phyloP scores from a whole-genome alignment of 305 asterid species.

The Fraxinus paxiana region DNA sequence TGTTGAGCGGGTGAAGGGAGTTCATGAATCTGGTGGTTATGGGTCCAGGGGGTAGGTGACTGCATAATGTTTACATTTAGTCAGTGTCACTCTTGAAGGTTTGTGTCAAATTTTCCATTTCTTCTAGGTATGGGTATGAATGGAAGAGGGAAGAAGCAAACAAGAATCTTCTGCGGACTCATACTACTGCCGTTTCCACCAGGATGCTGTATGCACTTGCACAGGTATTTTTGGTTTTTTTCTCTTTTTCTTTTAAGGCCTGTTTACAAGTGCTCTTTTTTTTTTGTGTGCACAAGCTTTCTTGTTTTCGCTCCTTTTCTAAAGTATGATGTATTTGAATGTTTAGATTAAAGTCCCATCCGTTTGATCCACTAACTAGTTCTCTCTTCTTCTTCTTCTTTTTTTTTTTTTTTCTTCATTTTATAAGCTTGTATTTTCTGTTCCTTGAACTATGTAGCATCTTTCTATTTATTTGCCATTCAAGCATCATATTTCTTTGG shows the following conservation, averaged over 20 bases:
- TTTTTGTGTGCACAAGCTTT: background rate
- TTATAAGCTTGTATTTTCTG: background rate
- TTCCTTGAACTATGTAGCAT: background rate
- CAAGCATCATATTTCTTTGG: background rate
- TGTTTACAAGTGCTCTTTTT: background rate
- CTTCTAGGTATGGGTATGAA: conserved; percentile 69
- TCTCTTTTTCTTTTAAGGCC: background rate
- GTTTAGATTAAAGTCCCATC: background rate
- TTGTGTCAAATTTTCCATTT: conserved; percentile 8
- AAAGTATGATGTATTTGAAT: background rate
- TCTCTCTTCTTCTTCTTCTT: background rate
- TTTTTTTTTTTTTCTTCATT: background rate
- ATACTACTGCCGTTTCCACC: conserved; percentile 95
- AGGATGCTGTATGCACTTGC: conserved; percentile 90
- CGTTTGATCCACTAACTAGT: background rate
- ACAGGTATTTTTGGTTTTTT: conserved; percentile 41
- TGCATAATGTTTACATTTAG: background rate
- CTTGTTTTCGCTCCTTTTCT: background rate
- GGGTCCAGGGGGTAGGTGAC: conserved; percentile 78
- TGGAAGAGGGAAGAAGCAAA: conserved; percentile 98
- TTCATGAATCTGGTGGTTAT: conserved; percentile 88
- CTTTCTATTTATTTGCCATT: background rate
- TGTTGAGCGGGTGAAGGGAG: conserved; percentile 72
- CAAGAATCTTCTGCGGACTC: conserved; percentile 92
- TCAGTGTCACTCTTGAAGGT: conserved; percentile 15